Conservation (phyloP, 768 basidiomycete genomes). For the Lactifluus subvellereus region DNA sequence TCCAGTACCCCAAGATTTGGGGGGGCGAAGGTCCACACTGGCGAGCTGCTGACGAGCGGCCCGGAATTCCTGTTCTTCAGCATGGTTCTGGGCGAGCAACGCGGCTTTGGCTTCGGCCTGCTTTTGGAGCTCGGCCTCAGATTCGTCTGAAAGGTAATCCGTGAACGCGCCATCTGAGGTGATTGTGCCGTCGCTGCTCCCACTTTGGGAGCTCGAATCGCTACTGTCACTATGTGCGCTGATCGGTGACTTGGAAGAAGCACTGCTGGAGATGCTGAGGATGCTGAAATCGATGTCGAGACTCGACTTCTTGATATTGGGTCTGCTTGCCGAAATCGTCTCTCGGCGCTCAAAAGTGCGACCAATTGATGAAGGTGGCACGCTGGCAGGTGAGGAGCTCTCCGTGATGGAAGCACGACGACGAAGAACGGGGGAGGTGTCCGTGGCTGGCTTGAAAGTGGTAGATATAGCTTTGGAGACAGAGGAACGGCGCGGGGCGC, state of each 20-base stretch:
- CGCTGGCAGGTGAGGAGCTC: background rate
- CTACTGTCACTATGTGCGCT: conserved; percentile 53
- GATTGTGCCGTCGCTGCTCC: conserved; percentile 64
- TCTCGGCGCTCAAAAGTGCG: conserved; percentile 24
- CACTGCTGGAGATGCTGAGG: conserved; percentile 34
- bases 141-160: conserved; percentile 88
- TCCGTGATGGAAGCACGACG: conserved; percentile 25
- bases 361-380: conserved; percentile 1
- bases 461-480: conserved; percentile 35
- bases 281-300: conserved; percentile 38
- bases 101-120: conserved; percentile 80
- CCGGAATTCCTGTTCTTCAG: conserved; percentile 77
- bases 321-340: conserved; percentile 22
- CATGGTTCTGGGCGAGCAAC: conserved; percentile 69
- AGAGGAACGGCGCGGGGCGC: conserved; percentile 43
- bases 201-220: conserved; percentile 45
- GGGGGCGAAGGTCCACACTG: conserved; percentile 66
- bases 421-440: conserved; percentile 17
- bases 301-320: conserved; percentile 22
- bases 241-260: conserved; percentile 25
- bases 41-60: conserved; percentile 75
- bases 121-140: conserved; percentile 81
- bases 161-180: conserved; percentile 86
- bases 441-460: conserved; percentile 31
- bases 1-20: conserved; percentile 62